Percentiles rank a stretch among this genome's conserved stretches.
phyloP scores from a whole-genome alignment of 805 yeast species.

The Yarrowia sp. region DNA sequence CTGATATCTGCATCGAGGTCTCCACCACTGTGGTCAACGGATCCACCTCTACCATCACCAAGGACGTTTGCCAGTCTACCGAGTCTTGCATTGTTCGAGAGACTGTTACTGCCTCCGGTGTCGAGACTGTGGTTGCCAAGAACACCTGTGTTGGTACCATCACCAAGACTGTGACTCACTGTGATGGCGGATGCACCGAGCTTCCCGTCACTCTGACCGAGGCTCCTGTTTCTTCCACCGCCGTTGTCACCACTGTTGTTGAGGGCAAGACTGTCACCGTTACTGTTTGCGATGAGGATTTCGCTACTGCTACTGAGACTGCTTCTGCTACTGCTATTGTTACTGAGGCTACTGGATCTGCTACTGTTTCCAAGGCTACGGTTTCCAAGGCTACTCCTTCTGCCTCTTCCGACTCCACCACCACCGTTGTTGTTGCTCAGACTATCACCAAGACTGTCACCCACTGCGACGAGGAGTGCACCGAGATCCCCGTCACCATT shows the following conservation, averaged over 20 bases:
- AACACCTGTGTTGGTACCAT: not conserved
- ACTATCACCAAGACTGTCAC: constrained; percentile 16
- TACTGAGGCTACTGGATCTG: not conserved
- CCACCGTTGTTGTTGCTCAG: not conserved
- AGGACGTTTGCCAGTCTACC: not conserved
- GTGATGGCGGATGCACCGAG: not conserved
- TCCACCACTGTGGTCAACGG: not conserved
- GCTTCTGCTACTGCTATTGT: not conserved
- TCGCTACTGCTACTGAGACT: not conserved
- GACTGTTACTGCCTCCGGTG: not conserved
- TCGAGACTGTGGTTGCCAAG: not conserved
- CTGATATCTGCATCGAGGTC: not conserved
- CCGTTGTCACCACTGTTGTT: constrained; percentile 1
- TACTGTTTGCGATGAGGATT: constrained; percentile 16
- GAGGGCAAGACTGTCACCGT: constrained; percentile 9
- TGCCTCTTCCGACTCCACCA: not conserved
- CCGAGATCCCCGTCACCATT: constrained; percentile 19
- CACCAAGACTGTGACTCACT: constrained; percentile 17
- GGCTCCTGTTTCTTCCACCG: constrained; percentile 1
- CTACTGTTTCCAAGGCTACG: not conserved
- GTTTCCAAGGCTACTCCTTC: not conserved
- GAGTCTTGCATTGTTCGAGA: not conserved
- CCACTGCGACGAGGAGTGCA: not conserved
- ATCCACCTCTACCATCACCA: not conserved
- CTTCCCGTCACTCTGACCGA: constrained; percentile 13